Conservation (phyloP, 257 asterid species). For the Scutellaria barbata region DNA sequence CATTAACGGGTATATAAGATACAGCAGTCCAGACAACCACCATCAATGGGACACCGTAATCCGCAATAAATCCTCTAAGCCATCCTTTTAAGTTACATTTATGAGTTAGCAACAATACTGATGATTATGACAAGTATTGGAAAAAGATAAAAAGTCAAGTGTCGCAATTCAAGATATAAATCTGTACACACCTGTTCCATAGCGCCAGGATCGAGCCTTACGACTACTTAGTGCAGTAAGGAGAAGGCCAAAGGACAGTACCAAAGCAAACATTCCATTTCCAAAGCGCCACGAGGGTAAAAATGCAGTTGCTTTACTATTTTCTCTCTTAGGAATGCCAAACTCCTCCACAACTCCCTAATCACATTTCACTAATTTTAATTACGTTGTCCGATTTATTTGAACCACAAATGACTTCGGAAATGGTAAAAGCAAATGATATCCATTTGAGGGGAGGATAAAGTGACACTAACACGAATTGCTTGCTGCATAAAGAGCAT, state of each 20-base stretch:
- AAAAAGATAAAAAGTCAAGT: background rate
- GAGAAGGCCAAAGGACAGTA: slow-evolving; percentile 91
- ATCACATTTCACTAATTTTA: slow-evolving; percentile 21
- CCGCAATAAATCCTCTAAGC: slow-evolving; percentile 90
- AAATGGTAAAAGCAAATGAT: background rate
- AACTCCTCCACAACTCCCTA: slow-evolving; percentile 97
- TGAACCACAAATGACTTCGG: background rate
- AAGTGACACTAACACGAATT: slow-evolving; percentile 69
- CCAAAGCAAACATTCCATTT: slow-evolving; percentile 96
- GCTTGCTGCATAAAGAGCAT: slow-evolving; percentile 99
- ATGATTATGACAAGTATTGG: background rate
- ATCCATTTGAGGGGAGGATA: slow-evolving; percentile 14
- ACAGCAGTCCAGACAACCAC: slow-evolving; percentile 91
- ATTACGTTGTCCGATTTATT: slow-evolving; percentile 5
- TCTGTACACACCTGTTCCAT: slow-evolving; percentile 74
- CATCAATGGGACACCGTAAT: slow-evolving; percentile 96
- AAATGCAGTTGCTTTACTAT: slow-evolving; percentile 54
- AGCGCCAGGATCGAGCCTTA: slow-evolving; percentile 94
- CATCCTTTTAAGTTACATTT: slow-evolving; percentile 57
- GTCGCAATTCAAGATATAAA: background rate
- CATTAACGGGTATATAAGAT: slow-evolving; percentile 74
- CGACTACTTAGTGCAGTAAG: slow-evolving; percentile 84
- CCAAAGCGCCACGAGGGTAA: slow-evolving; percentile 91
- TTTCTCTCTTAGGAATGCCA: slow-evolving; percentile 77
- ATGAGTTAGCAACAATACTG: slow-evolving; percentile 31